Evolutionary conservation across 257 asterid genomes (phyloP), one percentile per base, ranked within the genome.

Genomic region (Paulownia fortunei): DNA sequence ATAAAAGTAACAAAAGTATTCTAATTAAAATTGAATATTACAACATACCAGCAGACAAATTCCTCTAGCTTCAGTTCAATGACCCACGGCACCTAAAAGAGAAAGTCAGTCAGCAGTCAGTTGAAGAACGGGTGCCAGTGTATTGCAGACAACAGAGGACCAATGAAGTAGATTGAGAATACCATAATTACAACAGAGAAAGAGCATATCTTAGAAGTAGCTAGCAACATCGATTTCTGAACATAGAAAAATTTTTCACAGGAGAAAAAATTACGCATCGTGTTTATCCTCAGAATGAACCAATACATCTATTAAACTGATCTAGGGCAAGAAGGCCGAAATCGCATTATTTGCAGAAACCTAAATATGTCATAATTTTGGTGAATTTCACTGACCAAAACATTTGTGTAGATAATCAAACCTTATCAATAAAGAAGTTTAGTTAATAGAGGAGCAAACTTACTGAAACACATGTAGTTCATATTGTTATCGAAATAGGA

Each of bases 81-180:
- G 99, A 95, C 54, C 99, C 99, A 82, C 98, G 98, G n/a, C 99
- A 95, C 90, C 99, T 95, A 76, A 74, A 76, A 76, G 59, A 79
- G 62, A 77, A 60, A 75, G 78, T 76, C 73, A 77, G 67, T 74
- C 61, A 69, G 68, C 62, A 64, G 69, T 67, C 65, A 41, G 70
- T 41, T 68, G 60, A 58, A 67, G 73, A 74, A 58, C 18, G 56
- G 18, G 71, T 72, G 74, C 66, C 55, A 41, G 73, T 8, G 18
- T 54, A 78, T 36, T 3, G 30, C n/a, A 49, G 76, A 39, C 52
- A 69, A 68, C 76, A 77, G 32, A 26, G 44, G 77, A 79, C 58
- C 58, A 39, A 13, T 18, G 64, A 64, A 60, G 66, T 18, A 75
- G 74, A 69, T 24, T 26, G 44, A 73, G 56, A 24, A 36, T 21